Base-by-base conservation (phyloP, 2,329 filamentous ascomycete genomes). In the Fusarium buxicola region DNA sequence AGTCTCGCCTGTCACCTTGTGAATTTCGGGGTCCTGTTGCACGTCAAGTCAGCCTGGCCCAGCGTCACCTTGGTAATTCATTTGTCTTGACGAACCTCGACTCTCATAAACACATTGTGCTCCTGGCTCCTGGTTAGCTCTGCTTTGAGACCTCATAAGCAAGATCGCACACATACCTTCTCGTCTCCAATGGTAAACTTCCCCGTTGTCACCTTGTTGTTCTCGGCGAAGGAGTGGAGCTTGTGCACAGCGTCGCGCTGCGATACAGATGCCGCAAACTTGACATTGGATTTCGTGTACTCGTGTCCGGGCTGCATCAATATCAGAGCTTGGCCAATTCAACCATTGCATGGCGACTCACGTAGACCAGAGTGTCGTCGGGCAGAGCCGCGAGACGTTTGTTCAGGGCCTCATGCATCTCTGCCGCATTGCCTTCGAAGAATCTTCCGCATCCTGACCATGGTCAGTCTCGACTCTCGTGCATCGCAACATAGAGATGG, bases 131-230 rank as follows among this genome's bases (percentile, higher is more conserved):
- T 34, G 8, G 39, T 68, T 25, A 65, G 55, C 39, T 6, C n/a
- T 27, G 13, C 7, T 30, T 31, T n/a, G 35, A 3, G 3, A 8
- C 2, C 25, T 11, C 3, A 1, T 11, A 9, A 21, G 4, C 10
- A 7, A 24, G 7, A 47, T 8, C 16, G 34, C 77, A 54, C 9
- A 31, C 77, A 55, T 77, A 92, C 92, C 89, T 98, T 98, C 79
- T 99, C 95, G 73, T 99, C 93, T 0, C 90, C 94, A 76, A 99
- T 98, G 0, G 94, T 99, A 70, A 97, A 98, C 73, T 93, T 92
- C 41, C 95, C 95, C 76, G 97, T 94, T 2, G 95, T 98, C 79
- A 97, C 86, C 78, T 89, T 82, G 77, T 97, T 94, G 58, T 85
- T 82, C 51, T 91, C 86, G 2, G 92, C 91, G 75, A 92, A 97